These are phyloP conservation scores for Xerocomus spinulosus DNA, from an alignment of 768 basidiomycete genomes.

Conservation along the genomic window DNA sequence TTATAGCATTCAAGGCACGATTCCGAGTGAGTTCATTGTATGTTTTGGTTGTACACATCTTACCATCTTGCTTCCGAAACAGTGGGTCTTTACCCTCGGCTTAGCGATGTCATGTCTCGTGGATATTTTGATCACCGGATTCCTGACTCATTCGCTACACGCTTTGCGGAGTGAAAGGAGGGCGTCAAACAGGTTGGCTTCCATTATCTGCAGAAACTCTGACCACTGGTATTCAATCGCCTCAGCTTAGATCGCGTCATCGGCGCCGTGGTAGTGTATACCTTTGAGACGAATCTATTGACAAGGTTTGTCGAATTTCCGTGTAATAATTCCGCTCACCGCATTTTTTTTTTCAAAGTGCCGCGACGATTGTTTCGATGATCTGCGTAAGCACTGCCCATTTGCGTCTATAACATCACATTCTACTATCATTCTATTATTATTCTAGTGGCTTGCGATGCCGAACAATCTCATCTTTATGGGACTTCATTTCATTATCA, in stretches of 20 bases:
- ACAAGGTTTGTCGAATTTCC: slow-evolving; percentile 35
- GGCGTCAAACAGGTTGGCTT: slow-evolving; percentile 34
- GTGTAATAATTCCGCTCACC: not conserved
- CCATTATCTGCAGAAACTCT: not conserved
- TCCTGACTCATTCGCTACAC: slow-evolving; percentile 41
- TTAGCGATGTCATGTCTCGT: slow-evolving; percentile 45
- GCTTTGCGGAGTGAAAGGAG: slow-evolving; percentile 38
- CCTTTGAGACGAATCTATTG: slow-evolving; percentile 49
- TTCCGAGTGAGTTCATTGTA: slow-evolving; percentile 15
- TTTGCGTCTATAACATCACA: not conserved
- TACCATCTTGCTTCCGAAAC: not conserved
- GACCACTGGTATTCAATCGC: not conserved
- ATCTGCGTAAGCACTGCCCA: slow-evolving; percentile 33
- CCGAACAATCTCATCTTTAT: slow-evolving; percentile 47
- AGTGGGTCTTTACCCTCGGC: slow-evolving; percentile 52
- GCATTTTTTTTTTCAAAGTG: slow-evolving; percentile 19
- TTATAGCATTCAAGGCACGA: slow-evolving; percentile 20
- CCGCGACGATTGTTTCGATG: slow-evolving; percentile 40
- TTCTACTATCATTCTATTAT: not conserved
- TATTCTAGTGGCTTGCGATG: slow-evolving; percentile 41
- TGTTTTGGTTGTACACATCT: not conserved
- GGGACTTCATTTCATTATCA: slow-evolving; percentile 51
- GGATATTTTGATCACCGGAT: slow-evolving; percentile 46
- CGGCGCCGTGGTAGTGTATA: slow-evolving; percentile 45
- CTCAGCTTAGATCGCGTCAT: slow-evolving; percentile 45